Evolutionary conservation across 257 asterid genomes (phyloP), one percentile per base, ranked within the genome.

Genomic region (Solanum pimpinellifolium): DNA sequence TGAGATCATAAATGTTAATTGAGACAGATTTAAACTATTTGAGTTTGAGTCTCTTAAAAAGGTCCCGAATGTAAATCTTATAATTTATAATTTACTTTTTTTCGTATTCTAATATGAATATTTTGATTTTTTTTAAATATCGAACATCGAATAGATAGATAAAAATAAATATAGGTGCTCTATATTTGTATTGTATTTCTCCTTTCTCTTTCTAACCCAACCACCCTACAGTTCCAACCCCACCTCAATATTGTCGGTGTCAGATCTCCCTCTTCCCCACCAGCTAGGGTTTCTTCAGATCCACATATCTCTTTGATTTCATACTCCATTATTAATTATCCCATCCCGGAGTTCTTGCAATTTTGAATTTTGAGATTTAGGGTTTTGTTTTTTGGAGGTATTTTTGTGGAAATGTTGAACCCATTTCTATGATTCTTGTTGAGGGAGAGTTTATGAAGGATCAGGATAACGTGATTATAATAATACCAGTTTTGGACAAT

Each of bases 391-490:
- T 29, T 12, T 12, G 73, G 75, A 47, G 78, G 69, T 39, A 21
- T 77, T 27, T 27, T 85, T 86, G 68, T 86, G 86, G 84, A 15
- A 83, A 83, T 80, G 90, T 83, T 44, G 86, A 76, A 62, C 37
- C 80, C 85, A 77, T 47, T 56, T 23, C 33, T 69, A 13, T 21
- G 86, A 47, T 76, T 90, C 88, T 88, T 85, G 93, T 72, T 86
- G 91, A 70, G 46, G 78, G 46, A 86, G 87, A 85, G 89, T 95
- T 83, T 90, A 92, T 95, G 97, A 94, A 89, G 93, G 95, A 93
- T 91, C 92, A 87, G 78, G 88, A 72, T 39, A 23, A 39, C n/a
- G 91, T 66, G 90, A 86, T 87, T 89, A 18, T 73, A 73, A 33
- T 10, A 73, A 18, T 91, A 65, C 85, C 86, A 83, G 86, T 87